Conservation (phyloP, 2,329 filamentous ascomycete genomes). For the Fusarium domesticum region DNA sequence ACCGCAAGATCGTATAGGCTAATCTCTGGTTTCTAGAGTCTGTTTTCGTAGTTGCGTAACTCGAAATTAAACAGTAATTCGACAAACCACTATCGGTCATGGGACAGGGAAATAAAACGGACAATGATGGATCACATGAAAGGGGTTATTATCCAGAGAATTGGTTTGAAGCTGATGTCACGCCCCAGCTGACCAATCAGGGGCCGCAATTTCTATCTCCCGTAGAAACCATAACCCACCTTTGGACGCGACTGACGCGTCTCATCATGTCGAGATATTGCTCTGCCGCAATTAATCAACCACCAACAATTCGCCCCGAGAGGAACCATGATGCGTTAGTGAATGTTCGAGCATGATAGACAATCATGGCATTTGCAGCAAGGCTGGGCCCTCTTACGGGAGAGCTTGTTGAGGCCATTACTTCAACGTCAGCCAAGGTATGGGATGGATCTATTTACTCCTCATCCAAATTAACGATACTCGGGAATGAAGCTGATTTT, state of each 20-base stretch:
- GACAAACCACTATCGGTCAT: background rate
- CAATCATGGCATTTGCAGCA: slow-evolving; percentile 67
- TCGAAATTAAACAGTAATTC: background rate
- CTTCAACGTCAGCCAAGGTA: slow-evolving; percentile 54
- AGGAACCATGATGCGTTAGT: background rate
- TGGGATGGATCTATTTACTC: no score
- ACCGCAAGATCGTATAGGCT: no score
- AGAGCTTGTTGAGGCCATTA: slow-evolving; percentile 65
- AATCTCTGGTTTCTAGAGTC: no score
- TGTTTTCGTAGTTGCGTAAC: background rate
- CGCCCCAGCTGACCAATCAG: slow-evolving; percentile 18
- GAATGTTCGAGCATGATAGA: slow-evolving; percentile 12
- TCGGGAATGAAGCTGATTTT: slow-evolving; percentile 3
- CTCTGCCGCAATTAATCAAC: slow-evolving; percentile 3
- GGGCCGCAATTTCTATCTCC: slow-evolving; percentile 1
- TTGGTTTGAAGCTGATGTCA: slow-evolving; percentile 25
- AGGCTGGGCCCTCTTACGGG: slow-evolving; percentile 63
- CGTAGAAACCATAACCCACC: background rate
- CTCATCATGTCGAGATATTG: background rate
- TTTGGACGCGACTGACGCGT: slow-evolving; percentile 16
- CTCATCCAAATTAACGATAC: slow-evolving; percentile 4
- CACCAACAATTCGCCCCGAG: slow-evolving; percentile 10
- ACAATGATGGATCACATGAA: slow-evolving; percentile 9
- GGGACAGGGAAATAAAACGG: background rate
- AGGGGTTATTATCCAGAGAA: slow-evolving; percentile 22